Conservation (phyloP, 2,329 filamentous ascomycete species). For the Colletotrichum falcatum region DNA sequence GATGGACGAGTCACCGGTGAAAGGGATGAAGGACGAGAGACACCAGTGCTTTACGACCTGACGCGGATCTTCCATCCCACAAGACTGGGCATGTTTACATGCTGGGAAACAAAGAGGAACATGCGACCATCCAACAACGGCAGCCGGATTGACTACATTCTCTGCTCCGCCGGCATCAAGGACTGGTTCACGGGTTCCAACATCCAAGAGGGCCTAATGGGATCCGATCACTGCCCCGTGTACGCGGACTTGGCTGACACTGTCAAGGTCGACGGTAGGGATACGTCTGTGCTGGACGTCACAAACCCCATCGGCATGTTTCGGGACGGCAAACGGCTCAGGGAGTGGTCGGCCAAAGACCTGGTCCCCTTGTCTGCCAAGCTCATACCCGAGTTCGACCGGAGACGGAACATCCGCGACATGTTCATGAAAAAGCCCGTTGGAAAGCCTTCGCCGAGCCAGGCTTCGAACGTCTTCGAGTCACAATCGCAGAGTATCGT, state of each 20-base stretch:
- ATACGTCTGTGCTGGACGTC: constrained; percentile 73
- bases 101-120: constrained; percentile 96
- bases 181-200: constrained; percentile 84
- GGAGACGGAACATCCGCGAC: constrained; percentile 86
- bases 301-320: constrained; percentile 85
- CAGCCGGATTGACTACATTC: constrained; percentile 91
- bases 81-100: constrained; percentile 94
- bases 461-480: not conserved
- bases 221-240: constrained; percentile 96
- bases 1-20: constrained; percentile 75
- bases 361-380: constrained; percentile 82
- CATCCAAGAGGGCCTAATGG: constrained; percentile 93
- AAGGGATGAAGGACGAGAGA: constrained; percentile 76
- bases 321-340: constrained; percentile 70
- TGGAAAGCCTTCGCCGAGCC: constrained; percentile 38
- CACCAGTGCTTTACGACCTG: constrained; percentile 83
- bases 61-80: constrained; percentile 83
- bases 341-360: constrained; percentile 75
- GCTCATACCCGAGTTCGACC: constrained; percentile 88
- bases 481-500: not conserved
- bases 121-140: constrained; percentile 96
- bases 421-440: constrained; percentile 81
- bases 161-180: constrained; percentile 84
- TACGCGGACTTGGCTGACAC: constrained; percentile 78
- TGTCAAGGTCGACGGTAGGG: constrained; percentile 63